phyloP scores from a whole-genome alignment of 768 basidiomycete species.

The Boletales sp. region DNA sequence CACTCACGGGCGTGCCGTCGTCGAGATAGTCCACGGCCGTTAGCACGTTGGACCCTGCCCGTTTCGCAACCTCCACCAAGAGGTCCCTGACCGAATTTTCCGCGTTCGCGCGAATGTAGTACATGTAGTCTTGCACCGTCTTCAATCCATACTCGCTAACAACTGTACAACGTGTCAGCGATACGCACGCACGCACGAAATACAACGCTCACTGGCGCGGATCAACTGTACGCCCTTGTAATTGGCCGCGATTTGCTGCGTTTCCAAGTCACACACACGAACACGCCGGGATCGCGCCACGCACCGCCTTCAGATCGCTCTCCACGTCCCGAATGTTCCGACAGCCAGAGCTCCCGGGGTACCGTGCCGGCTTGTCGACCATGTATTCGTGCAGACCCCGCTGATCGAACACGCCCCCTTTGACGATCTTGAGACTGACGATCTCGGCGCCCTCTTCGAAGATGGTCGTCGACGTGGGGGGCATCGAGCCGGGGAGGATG shows the following conservation, averaged over 20 bases:
- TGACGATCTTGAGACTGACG: slow-evolving; percentile 87
- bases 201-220: slow-evolving; percentile 57
- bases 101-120: slow-evolving; percentile 84
- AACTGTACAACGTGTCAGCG: slow-evolving; percentile 41
- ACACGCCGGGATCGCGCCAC: slow-evolving; percentile 18
- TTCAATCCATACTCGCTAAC: slow-evolving; percentile 82
- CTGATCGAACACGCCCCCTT: slow-evolving; percentile 74
- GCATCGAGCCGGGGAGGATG: slow-evolving; percentile 93
- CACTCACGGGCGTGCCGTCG: slow-evolving; percentile 76
- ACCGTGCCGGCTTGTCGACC: slow-evolving; percentile 75
- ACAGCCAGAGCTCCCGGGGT: slow-evolving; percentile 85
- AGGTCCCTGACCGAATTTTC: slow-evolving; percentile 83
- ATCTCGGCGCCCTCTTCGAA: slow-evolving; percentile 95
- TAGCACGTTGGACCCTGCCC: slow-evolving; percentile 61
- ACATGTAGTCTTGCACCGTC: slow-evolving; percentile 93
- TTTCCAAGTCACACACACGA: background rate
- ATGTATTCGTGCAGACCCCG: slow-evolving; percentile 74
- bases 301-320: slow-evolving; percentile 85
- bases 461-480: slow-evolving; percentile 85
- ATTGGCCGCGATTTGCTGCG: slow-evolving; percentile 90
- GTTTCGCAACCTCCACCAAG: slow-evolving; percentile 68
- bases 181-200: background rate
- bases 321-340: slow-evolving; percentile 86
- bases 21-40: slow-evolving; percentile 81
- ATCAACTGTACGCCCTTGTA: slow-evolving; percentile 88